Evolutionary conservation across 2,329 filamentous ascomycete species (phyloP).

Genomic region (Capronia americana): DNA sequence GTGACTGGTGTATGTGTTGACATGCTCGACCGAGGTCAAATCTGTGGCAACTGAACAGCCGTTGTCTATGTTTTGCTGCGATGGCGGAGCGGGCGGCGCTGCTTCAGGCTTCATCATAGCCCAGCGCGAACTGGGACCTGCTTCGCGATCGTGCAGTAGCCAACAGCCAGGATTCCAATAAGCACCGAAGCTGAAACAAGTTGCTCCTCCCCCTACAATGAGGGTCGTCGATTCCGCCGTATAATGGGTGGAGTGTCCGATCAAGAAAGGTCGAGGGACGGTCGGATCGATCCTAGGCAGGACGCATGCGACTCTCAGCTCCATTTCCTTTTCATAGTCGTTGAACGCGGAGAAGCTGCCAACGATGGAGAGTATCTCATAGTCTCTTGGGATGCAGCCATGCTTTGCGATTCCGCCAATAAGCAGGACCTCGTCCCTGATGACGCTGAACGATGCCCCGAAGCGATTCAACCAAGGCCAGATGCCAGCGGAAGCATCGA

Average conservation of each 20-base stretch:
- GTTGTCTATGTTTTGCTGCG: background rate
- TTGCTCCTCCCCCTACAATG: conserved; percentile 79
- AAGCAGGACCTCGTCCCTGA: conserved; percentile 55
- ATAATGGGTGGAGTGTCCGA: conserved; percentile 67
- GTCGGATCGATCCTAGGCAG: conserved; percentile 41
- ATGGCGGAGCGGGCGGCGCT: conserved; percentile 23
- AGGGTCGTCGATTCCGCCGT: conserved; percentile 60
- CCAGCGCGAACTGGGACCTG: conserved; percentile 45
- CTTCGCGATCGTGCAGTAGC: conserved; percentile 49
- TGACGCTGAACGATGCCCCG: conserved; percentile 59
- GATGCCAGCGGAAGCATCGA: conserved; percentile 40
- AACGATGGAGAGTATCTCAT: conserved; percentile 61
- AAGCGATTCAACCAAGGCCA: conserved; percentile 51
- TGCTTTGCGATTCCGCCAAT: conserved; percentile 58
- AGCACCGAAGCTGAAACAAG: conserved; percentile 89
- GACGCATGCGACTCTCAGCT: conserved; percentile 42
- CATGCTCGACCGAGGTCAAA: conserved; percentile 18
- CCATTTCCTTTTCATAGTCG: conserved; percentile 38
- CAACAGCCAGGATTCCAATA: conserved; percentile 75
- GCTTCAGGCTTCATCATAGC: conserved; percentile 38
- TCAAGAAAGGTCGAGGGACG: conserved; percentile 68
- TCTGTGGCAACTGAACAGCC: background rate
- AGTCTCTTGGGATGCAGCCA: conserved; percentile 49
- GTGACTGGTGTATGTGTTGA: conserved; percentile 22
- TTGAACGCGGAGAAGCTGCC: conserved; percentile 35